Percentiles rank a stretch among this genome's conserved stretches.
These are phyloP conservation scores for Globisporangium iwayamae DNA, from an alignment of 352 stramenopile genomes.

Conservation along the genomic window DNA sequence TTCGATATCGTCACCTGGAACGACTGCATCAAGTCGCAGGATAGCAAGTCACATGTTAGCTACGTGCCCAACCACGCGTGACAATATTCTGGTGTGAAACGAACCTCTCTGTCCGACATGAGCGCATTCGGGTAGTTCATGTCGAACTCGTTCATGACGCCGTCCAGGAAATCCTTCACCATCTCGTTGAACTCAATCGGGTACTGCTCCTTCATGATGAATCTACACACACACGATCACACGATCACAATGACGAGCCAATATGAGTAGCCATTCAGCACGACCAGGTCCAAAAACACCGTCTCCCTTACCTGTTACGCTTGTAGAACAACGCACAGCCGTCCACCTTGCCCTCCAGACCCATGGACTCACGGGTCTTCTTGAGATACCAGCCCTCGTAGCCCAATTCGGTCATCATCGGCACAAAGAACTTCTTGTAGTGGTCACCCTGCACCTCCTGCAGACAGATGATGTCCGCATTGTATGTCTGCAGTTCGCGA, in stretches of 20 bases:
- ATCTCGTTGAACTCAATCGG: conserved; percentile 97
- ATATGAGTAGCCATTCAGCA: neutral
- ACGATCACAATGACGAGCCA: neutral
- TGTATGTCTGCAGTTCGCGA: conserved; percentile 88
- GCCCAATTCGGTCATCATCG: conserved; percentile 92
- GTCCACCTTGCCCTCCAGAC: conserved; percentile 96
- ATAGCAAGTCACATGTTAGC: neutral
- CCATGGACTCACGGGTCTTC: conserved; percentile 98
- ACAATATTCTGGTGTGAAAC: no score
- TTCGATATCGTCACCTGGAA: conserved; percentile 44
- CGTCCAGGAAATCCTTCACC: conserved; percentile 63
- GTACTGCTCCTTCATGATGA: conserved; percentile 90
- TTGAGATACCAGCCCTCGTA: conserved; percentile 98
- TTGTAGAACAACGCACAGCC: conserved; percentile 99
- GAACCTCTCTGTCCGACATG: conserved; percentile 50
- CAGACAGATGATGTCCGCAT: conserved; percentile 97
- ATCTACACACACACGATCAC: conserved; percentile 22
- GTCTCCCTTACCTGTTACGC: conserved; percentile 68
- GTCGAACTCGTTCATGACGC: conserved; percentile 75
- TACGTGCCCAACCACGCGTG: no score
- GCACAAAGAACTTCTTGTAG: conserved; percentile 96
- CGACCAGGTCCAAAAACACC: neutral
- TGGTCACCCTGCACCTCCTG: conserved; percentile 99
- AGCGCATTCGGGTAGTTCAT: conserved; percentile 66
- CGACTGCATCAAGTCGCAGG: conserved; percentile 16